These are phyloP conservation scores for Tylopilus sp. DNA, from an alignment of 768 basidiomycete species.

Conservation along the genomic window DNA sequence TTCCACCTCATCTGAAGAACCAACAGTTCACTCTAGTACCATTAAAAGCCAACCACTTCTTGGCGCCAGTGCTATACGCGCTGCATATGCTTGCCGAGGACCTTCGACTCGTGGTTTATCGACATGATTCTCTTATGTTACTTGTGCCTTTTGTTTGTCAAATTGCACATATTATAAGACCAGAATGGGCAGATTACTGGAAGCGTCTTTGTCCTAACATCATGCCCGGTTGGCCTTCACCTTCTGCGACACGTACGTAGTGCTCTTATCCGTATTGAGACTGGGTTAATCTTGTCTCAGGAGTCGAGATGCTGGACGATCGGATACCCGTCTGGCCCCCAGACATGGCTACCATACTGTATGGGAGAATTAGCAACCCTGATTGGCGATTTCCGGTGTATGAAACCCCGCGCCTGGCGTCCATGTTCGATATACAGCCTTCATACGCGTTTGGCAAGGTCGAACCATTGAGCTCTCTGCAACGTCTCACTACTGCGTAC, in stretches of 20 bases:
- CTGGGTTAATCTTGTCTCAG: constrained; percentile 28
- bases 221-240: constrained; percentile 56
- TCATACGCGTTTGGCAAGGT: constrained; percentile 61
- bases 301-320: constrained; percentile 53
- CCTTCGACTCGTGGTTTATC: constrained; percentile 53
- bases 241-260: constrained; percentile 31
- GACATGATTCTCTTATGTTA: constrained; percentile 51
- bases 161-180: constrained; percentile 59
- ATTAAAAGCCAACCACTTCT: constrained; percentile 39
- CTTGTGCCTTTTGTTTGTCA: constrained; percentile 64
- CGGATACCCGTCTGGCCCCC: constrained; percentile 75
- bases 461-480: constrained; percentile 55
- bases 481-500: constrained; percentile 55
- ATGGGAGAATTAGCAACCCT: constrained; percentile 54
- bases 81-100: constrained; percentile 80
- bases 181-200: constrained; percentile 95
- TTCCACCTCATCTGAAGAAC: constrained; percentile 33
- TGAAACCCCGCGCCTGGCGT: constrained; percentile 44
- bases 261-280: not conserved
- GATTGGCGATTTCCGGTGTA: constrained; percentile 59
- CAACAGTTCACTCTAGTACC: constrained; percentile 20
- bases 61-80: constrained; percentile 63
- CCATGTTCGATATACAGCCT: constrained; percentile 46
- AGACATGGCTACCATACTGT: constrained; percentile 68
- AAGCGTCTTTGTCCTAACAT: constrained; percentile 70